Percentiles rank a stretch among this genome's conserved stretches.
These are phyloP conservation scores for Phylloporus scabripes DNA, from an alignment of 768 basidiomycete genomes.

Conservation along the genomic window DNA sequence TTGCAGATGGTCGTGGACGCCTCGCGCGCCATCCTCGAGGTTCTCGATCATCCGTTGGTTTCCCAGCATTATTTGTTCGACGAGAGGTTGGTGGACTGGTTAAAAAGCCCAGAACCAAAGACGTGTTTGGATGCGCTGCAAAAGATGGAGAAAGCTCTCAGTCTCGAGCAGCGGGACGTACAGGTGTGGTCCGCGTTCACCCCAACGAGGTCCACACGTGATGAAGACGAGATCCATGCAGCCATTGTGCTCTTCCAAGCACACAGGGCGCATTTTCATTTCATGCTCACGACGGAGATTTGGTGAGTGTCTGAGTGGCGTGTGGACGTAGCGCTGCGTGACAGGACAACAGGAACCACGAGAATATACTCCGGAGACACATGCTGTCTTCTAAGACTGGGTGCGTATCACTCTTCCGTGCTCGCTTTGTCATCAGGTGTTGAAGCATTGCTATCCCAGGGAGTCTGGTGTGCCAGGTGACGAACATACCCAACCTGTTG, in stretches of 20 bases:
- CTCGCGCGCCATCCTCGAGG: conserved; percentile 6
- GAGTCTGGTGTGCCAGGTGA: not conserved
- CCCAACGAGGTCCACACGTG: not conserved
- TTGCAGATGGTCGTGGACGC: not conserved
- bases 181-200: not conserved
- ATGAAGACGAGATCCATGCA: not conserved
- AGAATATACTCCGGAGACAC: not conserved
- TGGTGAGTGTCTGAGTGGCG: not conserved
- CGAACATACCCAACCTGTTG: not conserved
- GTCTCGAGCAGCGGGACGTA: not conserved
- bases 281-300: not conserved
- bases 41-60: not conserved
- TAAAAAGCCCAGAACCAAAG: not conserved
- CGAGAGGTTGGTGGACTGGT: conserved; percentile 5
- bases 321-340: not conserved
- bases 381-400: not conserved
- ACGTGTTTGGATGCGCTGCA: conserved; percentile 1
- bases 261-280: not conserved
- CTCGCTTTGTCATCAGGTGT: not conserved
- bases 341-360: not conserved
- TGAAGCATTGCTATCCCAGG: not conserved
- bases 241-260: not conserved
- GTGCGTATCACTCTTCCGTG: not conserved
- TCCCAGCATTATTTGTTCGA: not conserved
- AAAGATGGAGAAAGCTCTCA: not conserved